A percentile compares a stretch with the other conserved stretches of the same genome.
These are phyloP conservation scores for Geoglossum glabrum DNA, from an alignment of 495 filamentous ascomycete species.

Conservation along the genomic window DNA sequence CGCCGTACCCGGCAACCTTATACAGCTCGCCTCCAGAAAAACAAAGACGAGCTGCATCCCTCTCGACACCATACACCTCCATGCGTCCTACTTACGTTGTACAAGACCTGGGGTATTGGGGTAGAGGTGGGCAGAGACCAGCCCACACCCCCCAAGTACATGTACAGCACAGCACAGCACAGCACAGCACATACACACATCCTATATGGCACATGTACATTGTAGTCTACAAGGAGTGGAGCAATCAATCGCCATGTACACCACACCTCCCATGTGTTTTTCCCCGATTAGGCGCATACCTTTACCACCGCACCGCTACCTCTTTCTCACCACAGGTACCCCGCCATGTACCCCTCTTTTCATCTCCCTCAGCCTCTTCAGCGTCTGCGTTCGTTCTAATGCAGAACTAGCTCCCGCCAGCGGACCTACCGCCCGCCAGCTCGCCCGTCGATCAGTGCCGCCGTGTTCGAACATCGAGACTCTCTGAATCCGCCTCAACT, in stretches of 20 bases:
- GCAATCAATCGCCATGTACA: not conserved
- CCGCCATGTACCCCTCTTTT: not conserved
- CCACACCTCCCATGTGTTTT: not conserved
- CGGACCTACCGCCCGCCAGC: constrained; percentile 2
- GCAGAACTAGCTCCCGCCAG: not conserved
- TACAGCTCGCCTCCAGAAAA: too few relatives aligned
- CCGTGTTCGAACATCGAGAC: constrained; percentile 55
- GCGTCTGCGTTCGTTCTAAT: not conserved
- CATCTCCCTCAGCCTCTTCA: constrained; percentile 1
- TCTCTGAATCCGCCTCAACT: constrained; percentile 69
- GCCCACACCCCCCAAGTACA: too few relatives aligned
- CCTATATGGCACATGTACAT: not conserved
- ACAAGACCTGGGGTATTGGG: too few relatives aligned
- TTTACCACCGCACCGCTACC: too few relatives aligned
- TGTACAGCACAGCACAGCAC: too few relatives aligned
- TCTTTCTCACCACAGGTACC: not conserved
- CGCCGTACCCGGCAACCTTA: too few relatives aligned
- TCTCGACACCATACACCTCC: too few relatives aligned
- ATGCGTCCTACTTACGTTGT: too few relatives aligned
- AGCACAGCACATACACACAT: too few relatives aligned
- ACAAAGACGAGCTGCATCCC: too few relatives aligned
- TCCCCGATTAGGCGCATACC: too few relatives aligned
- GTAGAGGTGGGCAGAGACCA: too few relatives aligned
- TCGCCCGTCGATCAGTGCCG: not conserved
- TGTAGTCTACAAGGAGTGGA: not conserved